A percentile compares a stretch with the other conserved stretches of the same genome.
These are phyloP conservation scores for Lenwebbia sp. DNA, from an alignment of 345 rosid genomes.

Conservation along the genomic window DNA sequence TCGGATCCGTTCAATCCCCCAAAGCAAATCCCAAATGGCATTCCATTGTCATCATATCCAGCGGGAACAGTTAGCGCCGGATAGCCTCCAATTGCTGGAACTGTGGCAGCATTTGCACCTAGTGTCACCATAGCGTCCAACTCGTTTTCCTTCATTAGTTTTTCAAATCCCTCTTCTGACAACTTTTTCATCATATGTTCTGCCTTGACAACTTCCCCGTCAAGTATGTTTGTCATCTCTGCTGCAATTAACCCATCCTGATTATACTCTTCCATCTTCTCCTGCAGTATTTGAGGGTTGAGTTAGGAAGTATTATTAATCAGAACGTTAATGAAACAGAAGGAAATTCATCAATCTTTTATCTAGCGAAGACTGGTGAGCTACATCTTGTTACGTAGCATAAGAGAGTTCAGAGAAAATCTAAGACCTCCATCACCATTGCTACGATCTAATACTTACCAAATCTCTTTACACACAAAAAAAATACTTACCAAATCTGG, in stretches of 20 bases:
- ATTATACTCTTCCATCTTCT: slow-evolving; percentile 3
- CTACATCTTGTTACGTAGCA: not conserved
- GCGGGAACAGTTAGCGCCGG: slow-evolving; percentile 18
- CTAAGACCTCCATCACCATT: not conserved
- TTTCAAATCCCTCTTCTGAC: slow-evolving; percentile 12
- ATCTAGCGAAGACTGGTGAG: not conserved
- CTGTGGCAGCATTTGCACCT: not conserved
- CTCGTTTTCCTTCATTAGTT: slow-evolving; percentile 5
- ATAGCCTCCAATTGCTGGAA: slow-evolving; percentile 14
- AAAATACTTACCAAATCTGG: slow-evolving; percentile 21
- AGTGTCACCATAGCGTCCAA: slow-evolving; percentile 15
- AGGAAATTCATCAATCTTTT: not conserved
- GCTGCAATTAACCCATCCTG: slow-evolving; percentile 9
- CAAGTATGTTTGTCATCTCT: slow-evolving; percentile 13
- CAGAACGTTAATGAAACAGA: not conserved
- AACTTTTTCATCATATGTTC: not conserved
- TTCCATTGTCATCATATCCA: slow-evolving; percentile 6
- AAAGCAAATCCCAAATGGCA: slow-evolving; percentile 32
- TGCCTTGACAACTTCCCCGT: slow-evolving; percentile 1
- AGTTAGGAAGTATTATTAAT: not conserved
- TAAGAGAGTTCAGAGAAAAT: not conserved
- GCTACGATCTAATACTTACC: slow-evolving; percentile 9
- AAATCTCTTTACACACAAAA: too few species aligned
- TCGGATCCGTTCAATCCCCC: slow-evolving; percentile 21
- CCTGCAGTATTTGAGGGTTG: slow-evolving; percentile 1